Evolutionary conservation across 257 asterid genomes (phyloP).

Genomic region (Salvia rosmarinus): DNA sequence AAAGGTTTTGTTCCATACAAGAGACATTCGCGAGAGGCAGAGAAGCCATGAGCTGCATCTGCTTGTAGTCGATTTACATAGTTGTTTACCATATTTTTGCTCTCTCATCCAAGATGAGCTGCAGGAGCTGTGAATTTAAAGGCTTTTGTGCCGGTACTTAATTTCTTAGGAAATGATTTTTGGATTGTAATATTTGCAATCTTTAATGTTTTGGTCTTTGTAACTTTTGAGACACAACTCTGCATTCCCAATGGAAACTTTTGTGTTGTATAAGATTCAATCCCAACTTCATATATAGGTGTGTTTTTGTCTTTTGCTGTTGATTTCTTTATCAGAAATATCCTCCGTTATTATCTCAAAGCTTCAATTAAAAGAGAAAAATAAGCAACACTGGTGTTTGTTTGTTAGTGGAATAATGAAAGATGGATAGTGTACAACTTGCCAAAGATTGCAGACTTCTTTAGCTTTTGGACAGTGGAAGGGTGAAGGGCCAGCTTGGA

Average conservation of each 20-base stretch:
- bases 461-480: no score
- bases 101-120: constrained; percentile 18
- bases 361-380: neutral
- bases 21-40: constrained; percentile 45
- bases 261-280: neutral
- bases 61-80: constrained; percentile 31
- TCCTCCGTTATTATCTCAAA: neutral
- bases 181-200: neutral
- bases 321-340: neutral
- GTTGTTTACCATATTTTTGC: neutral
- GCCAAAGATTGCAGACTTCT: no score
- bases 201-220: neutral
- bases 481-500: no score
- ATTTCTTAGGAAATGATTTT: neutral
- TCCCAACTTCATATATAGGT: neutral
- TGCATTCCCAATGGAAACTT: neutral
- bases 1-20: constrained; percentile 80
- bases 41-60: neutral
- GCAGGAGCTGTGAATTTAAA: neutral
- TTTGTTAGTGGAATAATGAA: no score
- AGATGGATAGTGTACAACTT: no score
- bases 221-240: neutral
- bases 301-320: neutral
- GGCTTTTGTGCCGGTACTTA: neutral
- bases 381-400: no score